Base-by-base conservation (phyloP, 2,329 filamentous ascomycete species). In the Botryotinia convoluta region DNA sequence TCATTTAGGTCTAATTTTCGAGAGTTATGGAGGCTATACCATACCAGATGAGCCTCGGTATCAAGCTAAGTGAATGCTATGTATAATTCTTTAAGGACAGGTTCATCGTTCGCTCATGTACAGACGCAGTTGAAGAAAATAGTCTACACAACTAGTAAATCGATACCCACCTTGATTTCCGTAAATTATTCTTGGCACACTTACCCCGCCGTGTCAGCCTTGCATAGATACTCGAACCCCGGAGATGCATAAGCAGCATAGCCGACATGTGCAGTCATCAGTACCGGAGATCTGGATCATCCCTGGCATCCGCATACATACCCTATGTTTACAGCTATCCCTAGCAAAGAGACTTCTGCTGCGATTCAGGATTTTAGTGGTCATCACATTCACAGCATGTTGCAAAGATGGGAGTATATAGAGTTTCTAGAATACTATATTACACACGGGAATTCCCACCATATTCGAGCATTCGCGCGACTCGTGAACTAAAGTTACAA, bases 11-110 rank as follows among this genome's bases (percentile, higher is more conserved):
- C 20, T 44, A 63, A 63, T 63, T 63, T 63, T 18, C 39, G 39
- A 63, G 2, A 6, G 0, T 0, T 20, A 12, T 32, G 20, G 4
- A 20, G n/a, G 3, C 1, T 29, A 42, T 22, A 8, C 10, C 26
- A 22, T 20, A 5, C n/a, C 1, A 18, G 20, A 22, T 44, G n/a
- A 7, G 51, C 14, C 14, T 57, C n/a, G 51, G 51, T 0, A 9
- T 4, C 1, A 57, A 14, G 0, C 29, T 8, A 3, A 18, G n/a
- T 57, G n/a, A 57, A 57, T 57, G 14, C 2, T 32, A 29, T 32
- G n/a, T 44, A 32, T 22, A 2, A n/a, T 26, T 14, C 16, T 60
- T 35, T 18, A 35, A 12, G n/a, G 6, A 29, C 3, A 29, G n/a
- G 14, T 9, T 3, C n/a, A 57, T 57, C 18, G 0, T 1, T 32